A percentile compares a stretch with the other conserved stretches of the same genome.
Conservation (phyloP, 148 eudicot species). For the Mesembryanthemum crystallinum region DNA sequence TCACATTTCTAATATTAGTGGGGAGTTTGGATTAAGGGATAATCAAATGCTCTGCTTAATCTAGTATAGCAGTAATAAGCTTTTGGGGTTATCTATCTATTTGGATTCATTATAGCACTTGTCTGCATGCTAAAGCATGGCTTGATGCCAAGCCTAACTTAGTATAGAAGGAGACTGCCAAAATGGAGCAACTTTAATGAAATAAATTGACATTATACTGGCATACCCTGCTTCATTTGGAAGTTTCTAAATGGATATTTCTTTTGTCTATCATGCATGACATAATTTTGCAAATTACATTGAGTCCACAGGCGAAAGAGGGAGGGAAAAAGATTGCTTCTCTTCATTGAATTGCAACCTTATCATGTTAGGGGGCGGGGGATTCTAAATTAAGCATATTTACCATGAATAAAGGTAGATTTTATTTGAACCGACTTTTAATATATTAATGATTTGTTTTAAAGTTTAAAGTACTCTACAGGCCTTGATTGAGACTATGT, state of each 20-base stretch:
- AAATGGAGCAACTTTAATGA: slow-evolving; percentile 25
- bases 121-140: slow-evolving; percentile 12
- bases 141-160: slow-evolving; percentile 17
- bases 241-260: slow-evolving; percentile 1
- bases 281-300: neutral
- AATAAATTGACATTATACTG: slow-evolving; percentile 15
- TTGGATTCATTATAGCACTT: neutral
- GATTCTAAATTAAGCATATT: too few relatives aligned
- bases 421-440: too few relatives aligned
- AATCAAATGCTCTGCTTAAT: slow-evolving; percentile 15
- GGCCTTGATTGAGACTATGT: too few relatives aligned
- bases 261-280: neutral
- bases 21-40: neutral
- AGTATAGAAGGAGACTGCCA: slow-evolving; percentile 15
- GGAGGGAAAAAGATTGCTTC: neutral
- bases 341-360: neutral
- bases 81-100: neutral
- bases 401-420: too few relatives aligned
- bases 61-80: neutral
- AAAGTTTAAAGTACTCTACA: too few relatives aligned
- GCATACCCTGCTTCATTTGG: neutral
- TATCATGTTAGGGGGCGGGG: neutral
- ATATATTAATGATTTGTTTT: too few relatives aligned
- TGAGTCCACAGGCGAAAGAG: neutral
- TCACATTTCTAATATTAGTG: slow-evolving; percentile 6